Evolutionary conservation across 495 filamentous ascomycete genomes (phyloP).

Genomic region (Hypomontagnella monticulosa): DNA sequence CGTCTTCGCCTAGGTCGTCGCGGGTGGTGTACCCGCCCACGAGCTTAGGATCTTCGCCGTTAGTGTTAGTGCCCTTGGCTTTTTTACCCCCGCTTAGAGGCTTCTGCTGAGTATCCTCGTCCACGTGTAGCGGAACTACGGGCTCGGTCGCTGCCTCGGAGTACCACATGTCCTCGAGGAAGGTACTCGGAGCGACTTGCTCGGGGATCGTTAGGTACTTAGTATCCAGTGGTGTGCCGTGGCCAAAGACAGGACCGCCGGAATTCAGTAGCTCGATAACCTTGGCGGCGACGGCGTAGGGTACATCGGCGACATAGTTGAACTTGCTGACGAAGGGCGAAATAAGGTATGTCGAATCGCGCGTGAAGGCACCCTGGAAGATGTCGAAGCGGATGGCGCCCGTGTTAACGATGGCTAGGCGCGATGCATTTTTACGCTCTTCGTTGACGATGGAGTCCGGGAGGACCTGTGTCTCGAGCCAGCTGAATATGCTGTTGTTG

Average conservation of each 20-base stretch:
- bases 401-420: conserved; percentile 83
- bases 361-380: conserved; percentile 89
- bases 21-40: conserved; percentile 86
- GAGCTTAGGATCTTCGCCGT: conserved; percentile 52
- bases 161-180: conserved; percentile 3
- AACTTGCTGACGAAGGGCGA: conserved; percentile 89
- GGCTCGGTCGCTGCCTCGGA: background rate
- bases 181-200: conserved; percentile 40
- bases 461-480: conserved; percentile 79
- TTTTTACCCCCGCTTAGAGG: conserved; percentile 40
- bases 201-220: conserved; percentile 55
- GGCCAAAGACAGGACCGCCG: conserved; percentile 66
- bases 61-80: background rate
- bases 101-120: conserved; percentile 37
- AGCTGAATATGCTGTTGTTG: conserved; percentile 77
- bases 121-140: background rate
- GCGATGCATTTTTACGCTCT: conserved; percentile 56
- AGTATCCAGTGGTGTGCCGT: conserved; percentile 35
- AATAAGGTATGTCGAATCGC: conserved; percentile 82
- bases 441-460: conserved; percentile 63
- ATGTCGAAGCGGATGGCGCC: conserved; percentile 94
- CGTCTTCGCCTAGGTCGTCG: conserved; percentile 85
- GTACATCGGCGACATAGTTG: conserved; percentile 80
- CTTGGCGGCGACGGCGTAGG: conserved; percentile 73
- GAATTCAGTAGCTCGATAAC: conserved; percentile 79